Conservation (phyloP, 306 rosid genomes). For the Geum urbanum region DNA sequence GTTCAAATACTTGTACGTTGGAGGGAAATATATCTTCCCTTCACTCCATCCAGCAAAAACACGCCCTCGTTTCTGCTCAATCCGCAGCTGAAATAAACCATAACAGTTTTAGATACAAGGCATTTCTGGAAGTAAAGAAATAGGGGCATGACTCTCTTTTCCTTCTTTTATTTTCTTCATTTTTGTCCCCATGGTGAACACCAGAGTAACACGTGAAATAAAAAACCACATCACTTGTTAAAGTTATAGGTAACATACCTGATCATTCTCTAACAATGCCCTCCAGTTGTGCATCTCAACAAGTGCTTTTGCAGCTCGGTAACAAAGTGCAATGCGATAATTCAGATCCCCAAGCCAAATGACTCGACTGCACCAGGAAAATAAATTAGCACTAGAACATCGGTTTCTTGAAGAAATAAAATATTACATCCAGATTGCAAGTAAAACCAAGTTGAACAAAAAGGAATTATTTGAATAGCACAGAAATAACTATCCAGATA, state of each 20-base stretch:
- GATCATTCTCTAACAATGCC: constrained; percentile 83
- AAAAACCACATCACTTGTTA: constrained; percentile 3
- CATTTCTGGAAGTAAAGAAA: constrained; percentile 14
- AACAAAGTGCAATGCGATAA: constrained; percentile 87
- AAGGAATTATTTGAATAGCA: background rate
- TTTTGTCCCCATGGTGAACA: constrained; percentile 14
- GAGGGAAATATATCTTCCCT: constrained; percentile 95
- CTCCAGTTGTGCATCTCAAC: constrained; percentile 95
- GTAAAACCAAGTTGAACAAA: constrained; percentile 16
- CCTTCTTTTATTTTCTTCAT: constrained; percentile 2
- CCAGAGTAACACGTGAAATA: background rate
- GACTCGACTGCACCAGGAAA: constrained; percentile 62
- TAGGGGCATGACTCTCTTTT: constrained; percentile 9
- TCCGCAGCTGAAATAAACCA: constrained; percentile 60
- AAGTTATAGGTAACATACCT: constrained; percentile 47
- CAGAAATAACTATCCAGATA: background rate
- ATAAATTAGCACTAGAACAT: constrained; percentile 8
- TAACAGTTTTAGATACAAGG: constrained; percentile 28
- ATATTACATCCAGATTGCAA: constrained; percentile 10
- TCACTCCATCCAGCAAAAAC: constrained; percentile 91
- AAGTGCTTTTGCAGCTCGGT: constrained; percentile 79
- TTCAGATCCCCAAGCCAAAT: constrained; percentile 98
- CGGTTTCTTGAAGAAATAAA: constrained; percentile 6
- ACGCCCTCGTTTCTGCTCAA: constrained; percentile 70
- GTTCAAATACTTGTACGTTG: constrained; percentile 93